Evolutionary conservation across 495 filamentous ascomycete species (phyloP).

Genomic region (Podospora pseudopauciseta): DNA sequence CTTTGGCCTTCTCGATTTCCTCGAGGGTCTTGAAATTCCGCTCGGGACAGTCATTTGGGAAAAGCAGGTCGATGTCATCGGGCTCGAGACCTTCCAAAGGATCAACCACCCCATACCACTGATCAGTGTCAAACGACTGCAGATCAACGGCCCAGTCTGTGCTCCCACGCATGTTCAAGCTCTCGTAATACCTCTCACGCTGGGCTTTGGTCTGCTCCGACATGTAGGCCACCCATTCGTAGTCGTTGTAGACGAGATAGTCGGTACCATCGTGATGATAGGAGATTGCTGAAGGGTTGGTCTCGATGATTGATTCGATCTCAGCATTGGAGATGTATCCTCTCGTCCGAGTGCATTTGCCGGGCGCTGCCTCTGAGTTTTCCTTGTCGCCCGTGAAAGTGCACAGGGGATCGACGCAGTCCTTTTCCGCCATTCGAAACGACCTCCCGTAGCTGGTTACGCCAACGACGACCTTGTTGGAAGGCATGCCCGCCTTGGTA

Average conservation of each 20-base stretch:
- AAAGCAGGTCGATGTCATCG: neutral
- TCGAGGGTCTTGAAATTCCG: neutral
- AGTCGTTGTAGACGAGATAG: slow-evolving; percentile 43
- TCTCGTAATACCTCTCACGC: slow-evolving; percentile 12
- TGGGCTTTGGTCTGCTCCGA: slow-evolving; percentile 15
- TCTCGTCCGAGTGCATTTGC: slow-evolving; percentile 37
- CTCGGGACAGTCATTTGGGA: neutral
- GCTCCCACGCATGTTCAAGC: slow-evolving; percentile 26
- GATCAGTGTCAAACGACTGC: slow-evolving; percentile 15
- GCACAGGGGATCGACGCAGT: slow-evolving; percentile 18
- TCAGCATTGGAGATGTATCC: slow-evolving; percentile 40
- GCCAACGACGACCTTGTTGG: slow-evolving; percentile 40
- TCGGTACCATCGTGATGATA: slow-evolving; percentile 27
- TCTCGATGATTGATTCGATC: slow-evolving; percentile 29
- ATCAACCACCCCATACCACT: neutral
- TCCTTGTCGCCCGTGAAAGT: slow-evolving; percentile 13
- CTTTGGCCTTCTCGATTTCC: neutral
- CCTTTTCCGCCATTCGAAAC: slow-evolving; percentile 28
- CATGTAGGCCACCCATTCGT: slow-evolving; percentile 47
- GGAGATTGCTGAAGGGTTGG: neutral
- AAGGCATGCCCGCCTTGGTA: slow-evolving; percentile 48
- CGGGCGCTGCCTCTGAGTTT: slow-evolving; percentile 22
- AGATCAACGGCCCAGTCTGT: slow-evolving; percentile 31
- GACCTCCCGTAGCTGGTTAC: slow-evolving; percentile 38
- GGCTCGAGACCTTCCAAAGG: neutral